phyloP scores from a whole-genome alignment of 2,329 filamentous ascomycete species.

The Trematosphaeria pertusa region DNA sequence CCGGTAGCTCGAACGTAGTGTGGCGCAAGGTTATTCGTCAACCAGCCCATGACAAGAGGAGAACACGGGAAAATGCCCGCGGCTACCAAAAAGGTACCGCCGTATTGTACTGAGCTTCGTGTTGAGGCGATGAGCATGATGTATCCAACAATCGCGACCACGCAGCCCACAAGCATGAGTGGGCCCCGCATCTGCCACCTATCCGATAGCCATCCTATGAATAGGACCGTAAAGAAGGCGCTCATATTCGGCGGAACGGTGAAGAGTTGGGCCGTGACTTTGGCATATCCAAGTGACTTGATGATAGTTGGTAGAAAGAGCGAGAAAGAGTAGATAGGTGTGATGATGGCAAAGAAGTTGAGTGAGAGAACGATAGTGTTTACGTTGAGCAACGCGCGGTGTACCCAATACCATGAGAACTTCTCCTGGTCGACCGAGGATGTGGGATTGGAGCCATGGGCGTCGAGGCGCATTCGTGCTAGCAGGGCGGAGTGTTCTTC shows the following conservation, averaged over 20 bases:
- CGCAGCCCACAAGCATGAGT: conserved; percentile 60
- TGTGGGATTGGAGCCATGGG: conserved; percentile 28
- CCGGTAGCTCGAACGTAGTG: conserved; percentile 65
- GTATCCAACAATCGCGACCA: conserved; percentile 57
- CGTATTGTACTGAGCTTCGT: conserved; percentile 47
- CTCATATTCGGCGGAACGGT: conserved; percentile 54
- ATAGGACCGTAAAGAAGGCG: conserved; percentile 44
- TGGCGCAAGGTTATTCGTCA: conserved; percentile 54
- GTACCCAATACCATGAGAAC: conserved; percentile 53
- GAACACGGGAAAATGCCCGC: conserved; percentile 52
- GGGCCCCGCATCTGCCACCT: conserved; percentile 45
- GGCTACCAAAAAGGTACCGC: conserved; percentile 49
- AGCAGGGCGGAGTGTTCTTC: conserved; percentile 37
- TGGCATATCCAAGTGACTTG: conserved; percentile 46
- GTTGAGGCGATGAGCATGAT: conserved; percentile 58
- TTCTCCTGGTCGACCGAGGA: conserved; percentile 46
- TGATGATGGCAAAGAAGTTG: conserved; percentile 48
- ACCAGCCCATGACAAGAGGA: conserved; percentile 52
- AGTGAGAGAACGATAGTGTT: conserved; percentile 50
- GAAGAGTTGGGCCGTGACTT: conserved; percentile 47
- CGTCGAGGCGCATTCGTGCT: conserved; percentile 36
- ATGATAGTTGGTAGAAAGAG: conserved; percentile 51
- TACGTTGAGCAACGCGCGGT: conserved; percentile 35
- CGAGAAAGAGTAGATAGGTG: conserved; percentile 55
- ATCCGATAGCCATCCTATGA: conserved; percentile 56